A percentile compares a stretch with the other conserved stretches of the same genome.
Evolutionary conservation across 371 early-diverging fungal species (phyloP).

Genomic region (Umbelopsis sp.): DNA sequence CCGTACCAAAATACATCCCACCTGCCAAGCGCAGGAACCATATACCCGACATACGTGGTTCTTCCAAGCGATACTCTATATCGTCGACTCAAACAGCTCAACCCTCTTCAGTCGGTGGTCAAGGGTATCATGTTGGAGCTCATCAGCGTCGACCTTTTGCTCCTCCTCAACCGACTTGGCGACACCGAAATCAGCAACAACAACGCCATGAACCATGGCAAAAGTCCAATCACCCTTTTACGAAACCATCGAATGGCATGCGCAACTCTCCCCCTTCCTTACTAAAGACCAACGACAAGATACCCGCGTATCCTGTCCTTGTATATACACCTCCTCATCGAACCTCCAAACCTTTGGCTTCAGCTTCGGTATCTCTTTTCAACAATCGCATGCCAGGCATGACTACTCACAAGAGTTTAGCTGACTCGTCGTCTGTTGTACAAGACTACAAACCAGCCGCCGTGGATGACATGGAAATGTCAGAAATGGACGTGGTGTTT

Average conservation of each 20-base stretch:
- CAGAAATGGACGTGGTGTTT: slow-evolving; percentile 21
- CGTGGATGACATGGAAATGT: slow-evolving; percentile 16
- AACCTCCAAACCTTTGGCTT: not conserved
- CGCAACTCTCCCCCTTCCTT: slow-evolving; percentile 2
- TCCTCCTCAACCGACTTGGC: slow-evolving; percentile 20
- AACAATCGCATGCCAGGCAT: slow-evolving; percentile 23
- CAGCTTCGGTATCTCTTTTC: slow-evolving; percentile 20
- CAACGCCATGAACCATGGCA: not conserved
- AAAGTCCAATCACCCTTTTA: not conserved
- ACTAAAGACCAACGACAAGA: slow-evolving; percentile 4
- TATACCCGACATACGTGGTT: slow-evolving; percentile 1
- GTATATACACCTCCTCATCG: slow-evolving; percentile 13
- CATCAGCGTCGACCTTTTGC: slow-evolving; percentile 21
- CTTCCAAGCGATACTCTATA: not conserved
- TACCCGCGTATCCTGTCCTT: slow-evolving; percentile 3
- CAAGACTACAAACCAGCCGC: not conserved
- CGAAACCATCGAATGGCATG: not conserved
- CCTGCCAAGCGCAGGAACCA: slow-evolving; percentile 18
- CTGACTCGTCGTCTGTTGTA: slow-evolving; percentile 4
- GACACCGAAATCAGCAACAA: slow-evolving; percentile 3
- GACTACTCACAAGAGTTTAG: slow-evolving; percentile 12
- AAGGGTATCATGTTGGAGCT: slow-evolving; percentile 20
- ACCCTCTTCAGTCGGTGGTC: slow-evolving; percentile 19
- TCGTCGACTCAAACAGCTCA: not conserved
- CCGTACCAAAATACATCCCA: slow-evolving; percentile 19